These are phyloP conservation scores for Hemerocallis citrina DNA, from an alignment of 106 monocot species.

Conservation along the genomic window DNA sequence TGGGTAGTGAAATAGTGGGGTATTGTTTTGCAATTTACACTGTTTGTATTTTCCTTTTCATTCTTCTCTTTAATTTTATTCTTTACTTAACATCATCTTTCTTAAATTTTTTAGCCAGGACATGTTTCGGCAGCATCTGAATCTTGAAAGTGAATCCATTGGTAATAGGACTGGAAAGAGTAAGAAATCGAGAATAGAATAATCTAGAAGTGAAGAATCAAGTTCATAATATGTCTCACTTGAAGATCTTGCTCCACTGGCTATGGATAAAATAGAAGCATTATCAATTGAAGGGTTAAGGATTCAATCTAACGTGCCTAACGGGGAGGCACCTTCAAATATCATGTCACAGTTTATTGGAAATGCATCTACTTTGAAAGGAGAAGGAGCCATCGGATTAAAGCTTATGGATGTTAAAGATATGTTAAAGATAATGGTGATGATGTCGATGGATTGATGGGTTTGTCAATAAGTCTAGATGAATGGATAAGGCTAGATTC, in stretches of 20 bases:
- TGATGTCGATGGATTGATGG: conserved; percentile 86
- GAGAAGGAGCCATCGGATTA: conserved; percentile 71
- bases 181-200: conserved; percentile 17
- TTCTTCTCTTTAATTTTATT: neutral
- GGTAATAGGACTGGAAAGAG: conserved; percentile 15
- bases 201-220: conserved; percentile 21
- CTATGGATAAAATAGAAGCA: conserved; percentile 96
- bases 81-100: neutral
- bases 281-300: conserved; percentile 84
- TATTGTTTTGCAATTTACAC: neutral
- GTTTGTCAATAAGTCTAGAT: conserved; percentile 74
- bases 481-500: conserved; percentile 96
- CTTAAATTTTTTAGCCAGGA: conserved; percentile 20
- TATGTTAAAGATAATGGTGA: conserved; percentile 43
- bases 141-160: neutral
- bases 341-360: conserved; percentile 54
- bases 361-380: conserved; percentile 62
- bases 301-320: conserved; percentile 90
- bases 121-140: conserved; percentile 13
- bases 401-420: conserved; percentile 74
- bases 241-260: conserved; percentile 91
- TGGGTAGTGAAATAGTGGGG: too few relatives aligned
- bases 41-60: neutral
- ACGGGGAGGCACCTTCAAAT: conserved; percentile 75
- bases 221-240: conserved; percentile 72